Evolutionary conservation across 345 rosid genomes (phyloP), one percentile per base, ranked within the genome.

Genomic region (Salix brachista): DNA sequence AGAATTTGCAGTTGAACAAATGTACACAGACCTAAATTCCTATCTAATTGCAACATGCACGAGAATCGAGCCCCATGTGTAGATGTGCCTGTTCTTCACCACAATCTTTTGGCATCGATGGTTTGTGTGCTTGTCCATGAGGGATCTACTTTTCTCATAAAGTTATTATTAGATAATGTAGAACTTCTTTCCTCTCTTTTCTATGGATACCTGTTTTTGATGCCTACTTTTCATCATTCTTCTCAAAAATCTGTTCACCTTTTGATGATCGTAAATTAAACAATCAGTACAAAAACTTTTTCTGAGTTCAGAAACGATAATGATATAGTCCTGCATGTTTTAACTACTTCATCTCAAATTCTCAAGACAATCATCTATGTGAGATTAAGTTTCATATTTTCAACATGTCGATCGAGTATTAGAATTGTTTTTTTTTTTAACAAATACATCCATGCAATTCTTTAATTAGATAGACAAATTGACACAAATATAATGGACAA

Each of bases 31-130:
- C 36, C 36, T 34, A 34, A 34, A 34, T 34, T 34, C 36, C 36
- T 34, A 34, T 34, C 36, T 34, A 34, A 34, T 34, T 11, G 65
- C 65, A 70, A 62, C 32, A 46, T 19, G 65, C 46, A 10, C 28
- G 26, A 52, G 74, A 80, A 80, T 78, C 75, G 50, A 41, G 48
- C 39, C 74, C 80, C 81, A 85, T 81, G 78, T 81, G 83, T 71
- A 37, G 66, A 58, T 58, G 46, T 76, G 80, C 82, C 81, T 52
- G 77, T 69, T 76, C 50, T 44, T 73, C 79, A 54, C 79, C 78
- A 78, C 70, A 12, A 62, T 66, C 54, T 70, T 21, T 61, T 41
- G 4, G 37, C 14, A 52, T 66, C 28, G 1, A 26, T 37, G 18
- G 4, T 68, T 13, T 75, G 21, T 36, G 34, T 67, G 36, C 16